A percentile compares a stretch with the other conserved stretches of the same genome.
Conservation (phyloP, 306 rosid genomes). For the Mimosa bimucronata region DNA sequence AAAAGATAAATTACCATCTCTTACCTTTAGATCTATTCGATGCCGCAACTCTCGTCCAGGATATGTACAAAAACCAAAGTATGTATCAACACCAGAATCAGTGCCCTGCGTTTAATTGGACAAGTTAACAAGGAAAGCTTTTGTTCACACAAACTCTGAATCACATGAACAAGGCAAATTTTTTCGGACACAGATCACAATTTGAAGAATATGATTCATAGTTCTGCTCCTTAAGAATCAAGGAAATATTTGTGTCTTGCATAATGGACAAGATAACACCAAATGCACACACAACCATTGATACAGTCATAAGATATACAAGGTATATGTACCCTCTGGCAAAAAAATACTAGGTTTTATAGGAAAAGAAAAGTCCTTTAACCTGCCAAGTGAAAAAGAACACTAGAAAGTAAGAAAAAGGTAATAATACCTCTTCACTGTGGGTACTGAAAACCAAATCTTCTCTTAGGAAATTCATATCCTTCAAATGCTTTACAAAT, state of each 20-base stretch:
- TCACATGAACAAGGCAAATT: background rate
- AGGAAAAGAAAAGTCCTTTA: background rate
- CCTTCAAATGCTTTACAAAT: slow-evolving; percentile 75
- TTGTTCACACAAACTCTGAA: background rate
- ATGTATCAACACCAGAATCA: slow-evolving; percentile 89
- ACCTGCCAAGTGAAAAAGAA: slow-evolving; percentile 23
- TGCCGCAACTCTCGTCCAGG: slow-evolving; percentile 85
- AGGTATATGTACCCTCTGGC: background rate
- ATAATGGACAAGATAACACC: background rate
- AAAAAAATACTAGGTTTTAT: background rate
- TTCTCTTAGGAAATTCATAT: slow-evolving; percentile 81
- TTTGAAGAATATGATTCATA: background rate
- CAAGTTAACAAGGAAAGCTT: slow-evolving; percentile 26
- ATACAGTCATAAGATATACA: background rate
- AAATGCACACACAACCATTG: background rate
- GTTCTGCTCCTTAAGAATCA: background rate
- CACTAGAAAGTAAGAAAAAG: slow-evolving; percentile 26
- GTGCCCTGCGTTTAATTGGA: slow-evolving; percentile 59
- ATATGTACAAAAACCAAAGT: slow-evolving; percentile 89
- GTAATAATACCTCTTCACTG: slow-evolving; percentile 78
- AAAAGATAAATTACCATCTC: background rate
- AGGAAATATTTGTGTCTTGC: background rate
- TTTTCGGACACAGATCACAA: background rate
- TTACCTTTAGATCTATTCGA: slow-evolving; percentile 92
- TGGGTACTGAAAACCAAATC: slow-evolving; percentile 85